A percentile compares a stretch with the other conserved stretches of the same genome.
phyloP scores from a whole-genome alignment of 2,329 filamentous ascomycete genomes.

The Colletotrichum acutatum region DNA sequence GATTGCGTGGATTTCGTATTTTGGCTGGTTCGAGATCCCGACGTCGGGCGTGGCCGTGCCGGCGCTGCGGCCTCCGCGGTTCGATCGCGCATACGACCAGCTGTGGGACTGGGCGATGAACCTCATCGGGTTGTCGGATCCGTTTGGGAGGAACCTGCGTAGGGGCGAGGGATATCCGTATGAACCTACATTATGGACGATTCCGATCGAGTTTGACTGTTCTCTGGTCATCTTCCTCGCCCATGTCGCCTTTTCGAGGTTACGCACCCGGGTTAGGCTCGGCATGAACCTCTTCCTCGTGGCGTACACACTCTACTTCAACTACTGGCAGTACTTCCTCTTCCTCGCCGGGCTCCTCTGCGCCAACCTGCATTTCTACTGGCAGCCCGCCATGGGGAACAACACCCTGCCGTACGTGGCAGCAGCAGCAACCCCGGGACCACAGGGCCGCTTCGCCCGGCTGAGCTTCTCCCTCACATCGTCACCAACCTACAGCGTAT shows the following conservation, averaged over 20 bases:
- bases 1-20: slow-evolving; percentile 56
- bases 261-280: slow-evolving; percentile 55
- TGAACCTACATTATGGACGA: slow-evolving; percentile 71
- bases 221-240: slow-evolving; percentile 67
- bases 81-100: slow-evolving; percentile 49
- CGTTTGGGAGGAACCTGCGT: slow-evolving; percentile 57
- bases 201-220: slow-evolving; percentile 69
- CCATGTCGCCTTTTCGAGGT: slow-evolving; percentile 59
- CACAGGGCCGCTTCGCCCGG: not conserved
- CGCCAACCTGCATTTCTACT: slow-evolving; percentile 34
- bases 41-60: not conserved
- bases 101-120: slow-evolving; percentile 57
- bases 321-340: slow-evolving; percentile 27
- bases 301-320: slow-evolving; percentile 49
- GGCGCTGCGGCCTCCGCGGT: not conserved
- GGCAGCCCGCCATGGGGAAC: slow-evolving; percentile 42
- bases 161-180: slow-evolving; percentile 46
- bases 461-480: not conserved
- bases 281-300: slow-evolving; percentile 51
- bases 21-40: slow-evolving; percentile 44
- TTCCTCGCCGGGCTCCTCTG: slow-evolving; percentile 18
- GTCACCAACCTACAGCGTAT: not conserved
- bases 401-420: not conserved
- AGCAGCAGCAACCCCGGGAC: not conserved
- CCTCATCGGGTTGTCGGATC: slow-evolving; percentile 60